Evolutionary conservation across 108 stramenopile genomes (phyloP).

Genomic region (Aureococcus anophagefferens): DNA sequence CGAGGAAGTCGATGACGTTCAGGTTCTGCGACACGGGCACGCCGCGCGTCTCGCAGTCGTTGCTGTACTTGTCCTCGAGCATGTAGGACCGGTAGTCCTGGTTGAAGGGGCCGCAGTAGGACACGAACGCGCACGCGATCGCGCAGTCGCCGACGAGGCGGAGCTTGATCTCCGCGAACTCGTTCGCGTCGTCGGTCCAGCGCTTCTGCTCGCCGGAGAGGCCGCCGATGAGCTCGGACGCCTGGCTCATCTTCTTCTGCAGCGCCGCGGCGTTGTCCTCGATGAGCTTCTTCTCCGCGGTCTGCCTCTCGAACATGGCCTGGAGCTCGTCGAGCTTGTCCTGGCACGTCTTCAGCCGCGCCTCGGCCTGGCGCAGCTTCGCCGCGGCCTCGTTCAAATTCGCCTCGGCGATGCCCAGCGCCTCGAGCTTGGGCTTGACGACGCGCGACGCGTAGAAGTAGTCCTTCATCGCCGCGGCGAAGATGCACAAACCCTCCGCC

Average conservation of each 20-base stretch:
- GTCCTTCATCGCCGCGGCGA: slow-evolving; percentile 73
- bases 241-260: slow-evolving; percentile 76
- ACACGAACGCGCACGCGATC: slow-evolving; percentile 72
- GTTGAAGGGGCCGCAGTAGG: slow-evolving; percentile 83
- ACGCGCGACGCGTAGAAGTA: slow-evolving; percentile 83
- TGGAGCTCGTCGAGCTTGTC: slow-evolving; percentile 61
- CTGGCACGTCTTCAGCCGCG: slow-evolving; percentile 51
- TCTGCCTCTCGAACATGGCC: slow-evolving; percentile 66
- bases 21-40: slow-evolving; percentile 70
- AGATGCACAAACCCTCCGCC: slow-evolving; percentile 77
- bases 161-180: slow-evolving; percentile 66
- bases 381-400: slow-evolving; percentile 74
- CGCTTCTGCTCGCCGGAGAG: slow-evolving; percentile 68
- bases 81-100: slow-evolving; percentile 69
- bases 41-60: slow-evolving; percentile 58
- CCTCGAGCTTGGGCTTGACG: slow-evolving; percentile 87
- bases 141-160: slow-evolving; percentile 79
- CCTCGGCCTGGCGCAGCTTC: slow-evolving; percentile 62
- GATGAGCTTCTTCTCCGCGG: slow-evolving; percentile 59
- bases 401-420: slow-evolving; percentile 62
- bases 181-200: slow-evolving; percentile 79
- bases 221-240: slow-evolving; percentile 67
- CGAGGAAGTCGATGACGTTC: slow-evolving; percentile 68
- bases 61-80: slow-evolving; percentile 65
- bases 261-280: slow-evolving; percentile 66